phyloP scores from a whole-genome alignment of 208 protist genomes.

The Acanthamoeba royreba region DNA sequence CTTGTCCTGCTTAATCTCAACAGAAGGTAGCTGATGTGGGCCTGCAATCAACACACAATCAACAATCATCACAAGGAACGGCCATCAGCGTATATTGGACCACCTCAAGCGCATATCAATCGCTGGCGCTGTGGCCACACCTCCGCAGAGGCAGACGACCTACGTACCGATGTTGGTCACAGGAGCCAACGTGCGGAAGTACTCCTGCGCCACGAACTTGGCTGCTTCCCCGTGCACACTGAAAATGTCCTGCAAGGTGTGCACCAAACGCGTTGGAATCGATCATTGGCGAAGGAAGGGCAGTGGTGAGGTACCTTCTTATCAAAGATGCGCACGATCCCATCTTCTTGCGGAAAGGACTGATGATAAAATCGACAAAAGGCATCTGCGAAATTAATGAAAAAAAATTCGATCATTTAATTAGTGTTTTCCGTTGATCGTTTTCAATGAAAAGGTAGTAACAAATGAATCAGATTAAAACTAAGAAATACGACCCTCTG shows the following conservation, averaged over 20 bases:
- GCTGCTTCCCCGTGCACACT: conserved; percentile 67
- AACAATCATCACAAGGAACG: neutral
- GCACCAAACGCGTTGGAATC: neutral
- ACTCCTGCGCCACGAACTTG: conserved; percentile 62
- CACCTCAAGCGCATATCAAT: too few relatives aligned
- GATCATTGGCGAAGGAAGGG: neutral
- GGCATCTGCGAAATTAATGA: neutral
- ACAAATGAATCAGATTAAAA: neutral
- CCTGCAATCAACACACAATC: neutral
- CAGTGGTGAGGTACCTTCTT: conserved; percentile 6
- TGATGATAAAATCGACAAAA: conserved; percentile 35
- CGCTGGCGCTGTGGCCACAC: too few relatives aligned
- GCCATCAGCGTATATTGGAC: too few relatives aligned
- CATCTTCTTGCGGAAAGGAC: neutral
- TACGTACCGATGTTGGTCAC: conserved; percentile 48
- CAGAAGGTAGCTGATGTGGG: neutral
- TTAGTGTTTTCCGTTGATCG: neutral
- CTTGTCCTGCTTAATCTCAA: conserved; percentile 46
- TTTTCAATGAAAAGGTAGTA: neutral
- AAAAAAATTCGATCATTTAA: neutral
- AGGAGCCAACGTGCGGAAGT: conserved; percentile 63
- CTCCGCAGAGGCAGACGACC: neutral
- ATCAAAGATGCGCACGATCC: neutral
- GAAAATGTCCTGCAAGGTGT: conserved; percentile 26
- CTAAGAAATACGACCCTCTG: neutral